Evolutionary conservation across 257 asterid genomes (phyloP), one percentile per base, ranked within the genome.

Genomic region (Solanum pimpinellifolium): DNA sequence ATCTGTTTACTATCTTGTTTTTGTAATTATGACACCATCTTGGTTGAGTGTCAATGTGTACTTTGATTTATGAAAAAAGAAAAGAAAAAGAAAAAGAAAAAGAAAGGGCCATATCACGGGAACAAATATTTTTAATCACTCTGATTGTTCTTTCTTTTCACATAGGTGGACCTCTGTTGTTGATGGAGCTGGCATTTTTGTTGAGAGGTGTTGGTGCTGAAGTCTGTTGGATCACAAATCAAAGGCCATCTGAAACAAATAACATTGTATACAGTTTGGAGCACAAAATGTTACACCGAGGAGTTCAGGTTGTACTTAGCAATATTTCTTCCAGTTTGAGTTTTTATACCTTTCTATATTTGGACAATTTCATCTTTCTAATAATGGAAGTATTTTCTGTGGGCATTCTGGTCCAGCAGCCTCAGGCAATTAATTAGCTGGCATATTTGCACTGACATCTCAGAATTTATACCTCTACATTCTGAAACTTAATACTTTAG

Each of bases 211-310:
- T 87, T 86, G 44, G 85, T 59, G 84, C 88, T 86, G 60, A 86
- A 47, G 88, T 86, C 59, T 86, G 83, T 49, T 52, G 73, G 89
- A 33, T 68, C 86, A 76, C 88, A 33, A 42, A 56, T 72, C 74
- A 80, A 86, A 78, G 86, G 37, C 87, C 88, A 86, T 25, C 88
- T 72, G 84, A 86, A 52, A 65, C 73, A 41, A 73, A 83, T 25
- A 87, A 60, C 46, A 74, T 88, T 8, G 44, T 90, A 44, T 88
- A 90, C 83, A 90, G 90, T 87, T 85, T 90, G 90, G 92, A 90
- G 83, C 91, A 87, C 83, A 90, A 47, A 82, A 70, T 68, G 85
- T 65, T 86, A 56, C 83, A 86, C 41, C 88, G 88, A 73, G 88
- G 88, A 86, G 88, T 86, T 31, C 88, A 86, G 88, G 88, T 86